A percentile compares a stretch with the other conserved stretches of the same genome.
Evolutionary conservation across 768 basidiomycete genomes (phyloP).

Genomic region (Hypholoma fasciculare): DNA sequence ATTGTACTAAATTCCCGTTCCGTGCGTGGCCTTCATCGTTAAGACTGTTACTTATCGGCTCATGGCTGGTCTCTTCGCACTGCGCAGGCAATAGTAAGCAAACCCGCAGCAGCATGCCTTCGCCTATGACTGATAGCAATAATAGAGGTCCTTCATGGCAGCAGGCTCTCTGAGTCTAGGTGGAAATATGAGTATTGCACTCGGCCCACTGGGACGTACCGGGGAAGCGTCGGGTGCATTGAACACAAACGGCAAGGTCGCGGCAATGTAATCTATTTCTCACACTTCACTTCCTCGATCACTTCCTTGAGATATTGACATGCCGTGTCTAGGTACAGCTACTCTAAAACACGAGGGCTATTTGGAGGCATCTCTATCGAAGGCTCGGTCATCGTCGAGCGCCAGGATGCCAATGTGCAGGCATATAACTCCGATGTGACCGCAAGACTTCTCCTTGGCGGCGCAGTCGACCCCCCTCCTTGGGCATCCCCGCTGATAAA

Average conservation of each 20-base stretch:
- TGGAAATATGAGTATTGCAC: slow-evolving; percentile 85
- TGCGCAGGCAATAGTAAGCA: slow-evolving; percentile 62
- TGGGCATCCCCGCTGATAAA: slow-evolving; percentile 81
- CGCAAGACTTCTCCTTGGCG: slow-evolving; percentile 78
- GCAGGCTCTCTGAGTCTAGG: slow-evolving; percentile 89
- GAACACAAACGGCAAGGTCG: slow-evolving; percentile 82
- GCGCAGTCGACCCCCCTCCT: slow-evolving; percentile 66
- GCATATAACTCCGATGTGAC: slow-evolving; percentile 80
- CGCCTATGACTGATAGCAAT: neutral
- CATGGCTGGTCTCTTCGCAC: slow-evolving; percentile 23
- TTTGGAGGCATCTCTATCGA: slow-evolving; percentile 91
- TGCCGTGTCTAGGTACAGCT: slow-evolving; percentile 65
- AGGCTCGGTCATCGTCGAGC: slow-evolving; percentile 90
- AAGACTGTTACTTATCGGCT: neutral
- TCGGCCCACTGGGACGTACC: slow-evolving; percentile 92
- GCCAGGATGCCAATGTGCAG: slow-evolving; percentile 87
- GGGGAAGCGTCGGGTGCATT: slow-evolving; percentile 89
- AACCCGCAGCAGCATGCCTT: neutral
- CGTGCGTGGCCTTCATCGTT: slow-evolving; percentile 37
- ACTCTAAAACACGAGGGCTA: slow-evolving; percentile 89
- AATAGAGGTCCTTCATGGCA: slow-evolving; percentile 86
- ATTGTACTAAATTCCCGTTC: slow-evolving; percentile 84
- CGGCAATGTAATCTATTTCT: slow-evolving; percentile 72
- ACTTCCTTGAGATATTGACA: neutral
- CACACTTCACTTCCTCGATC: neutral